Evolutionary conservation across 352 stramenopile species (phyloP), one percentile per base, ranked within the genome.

Genomic region (Poterioochromonas sp.): DNA sequence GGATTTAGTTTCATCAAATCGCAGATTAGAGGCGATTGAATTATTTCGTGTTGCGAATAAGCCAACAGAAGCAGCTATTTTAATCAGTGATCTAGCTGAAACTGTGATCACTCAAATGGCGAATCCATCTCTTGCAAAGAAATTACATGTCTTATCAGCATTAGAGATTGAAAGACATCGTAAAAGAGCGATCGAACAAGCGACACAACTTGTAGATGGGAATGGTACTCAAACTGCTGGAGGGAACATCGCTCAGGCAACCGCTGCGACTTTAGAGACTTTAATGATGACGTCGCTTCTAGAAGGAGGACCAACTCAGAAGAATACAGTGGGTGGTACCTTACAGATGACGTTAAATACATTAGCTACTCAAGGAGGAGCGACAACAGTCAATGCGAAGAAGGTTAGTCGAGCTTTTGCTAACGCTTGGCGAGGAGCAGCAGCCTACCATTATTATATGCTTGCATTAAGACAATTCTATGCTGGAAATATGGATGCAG

Each of bases 401-500:
- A 74, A 74, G 29, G 39, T 54, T 29, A 39, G 39, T 1, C 82
- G 80, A 62, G 76, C 82, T 1, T 83, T 97, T 49, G 92, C 96
- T 80, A 95, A 94, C 69, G 90, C 92, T 0, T 97, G 92, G 92
- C 87, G 92, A 63, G 92, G 91, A 3, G 92, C 92, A 11, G 92
- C 95, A 79, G 92, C 91, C 1, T 96, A 94, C 80, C 92, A 97
- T 80, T 88, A 96, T 69, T 96, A 94, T 78, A 82, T 97, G 79
- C 84, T 97, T 0, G 90, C 91, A 2, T 91, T 97, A 77, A 83
- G 90, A 0, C 92, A 97, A 84, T 83, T 97, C 12, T 97, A 97
- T 82, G 78, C 79, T 11, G 90, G 89, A 26, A 84, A 90, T 12
- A 77, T 93, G 12, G 88, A 95, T 34, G 86, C 84, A 15, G 90